phyloP scores from a whole-genome alignment of 768 basidiomycete genomes.

The Termitomyces sp. region DNA sequence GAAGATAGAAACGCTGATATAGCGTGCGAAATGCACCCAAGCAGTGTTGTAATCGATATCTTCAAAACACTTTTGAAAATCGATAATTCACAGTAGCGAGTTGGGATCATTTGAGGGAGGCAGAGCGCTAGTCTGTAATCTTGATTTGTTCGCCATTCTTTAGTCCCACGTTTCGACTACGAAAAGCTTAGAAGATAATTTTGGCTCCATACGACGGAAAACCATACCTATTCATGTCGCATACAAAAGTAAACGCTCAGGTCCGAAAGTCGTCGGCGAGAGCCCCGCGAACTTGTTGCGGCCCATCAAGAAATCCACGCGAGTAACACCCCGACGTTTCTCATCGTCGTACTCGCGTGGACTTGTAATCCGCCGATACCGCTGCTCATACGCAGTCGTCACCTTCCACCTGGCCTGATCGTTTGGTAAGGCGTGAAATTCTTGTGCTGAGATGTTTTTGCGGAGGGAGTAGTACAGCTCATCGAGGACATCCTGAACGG shows the following conservation, averaged over 20 bases:
- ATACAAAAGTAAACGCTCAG: conserved; percentile 27
- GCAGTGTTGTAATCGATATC: not conserved
- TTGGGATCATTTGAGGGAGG: not conserved
- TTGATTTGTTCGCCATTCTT: not conserved
- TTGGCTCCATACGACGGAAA: no score
- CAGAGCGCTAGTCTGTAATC: not conserved
- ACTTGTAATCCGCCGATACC: conserved; percentile 34
- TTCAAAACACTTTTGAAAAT: not conserved
- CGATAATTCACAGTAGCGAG: not conserved
- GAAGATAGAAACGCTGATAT: not conserved
- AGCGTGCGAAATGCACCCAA: not conserved
- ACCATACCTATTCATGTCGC: not conserved
- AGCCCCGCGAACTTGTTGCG: conserved; percentile 42
- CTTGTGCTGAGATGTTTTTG: conserved; percentile 31
- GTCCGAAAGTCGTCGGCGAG: conserved; percentile 23
- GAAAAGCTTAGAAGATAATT: not conserved
- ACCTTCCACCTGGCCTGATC: conserved; percentile 31
- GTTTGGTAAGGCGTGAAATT: conserved; percentile 36
- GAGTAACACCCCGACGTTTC: conserved; percentile 45
- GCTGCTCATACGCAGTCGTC: conserved; percentile 39
- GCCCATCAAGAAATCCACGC: conserved; percentile 55
- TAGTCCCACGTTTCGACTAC: not conserved
- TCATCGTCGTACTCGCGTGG: conserved; percentile 35
- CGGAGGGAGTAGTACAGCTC: conserved; percentile 34
- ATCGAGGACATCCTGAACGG: conserved; percentile 32